A percentile compares a stretch with the other conserved stretches of the same genome.
These are phyloP conservation scores for Letharia columbiana DNA, from an alignment of 495 filamentous ascomycete genomes.

Conservation along the genomic window DNA sequence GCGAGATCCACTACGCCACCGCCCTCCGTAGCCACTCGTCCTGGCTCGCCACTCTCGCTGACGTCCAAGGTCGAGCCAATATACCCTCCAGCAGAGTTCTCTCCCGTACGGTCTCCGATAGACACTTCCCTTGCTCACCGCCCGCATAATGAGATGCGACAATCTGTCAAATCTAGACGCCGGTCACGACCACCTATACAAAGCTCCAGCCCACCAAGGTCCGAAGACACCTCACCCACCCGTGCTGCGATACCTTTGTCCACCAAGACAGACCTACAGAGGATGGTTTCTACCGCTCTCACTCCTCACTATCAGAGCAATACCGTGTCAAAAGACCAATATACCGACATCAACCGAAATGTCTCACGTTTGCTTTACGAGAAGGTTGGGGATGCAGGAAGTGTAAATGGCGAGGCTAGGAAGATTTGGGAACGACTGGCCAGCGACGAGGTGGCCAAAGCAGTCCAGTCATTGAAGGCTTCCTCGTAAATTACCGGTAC, in stretches of 20 bases:
- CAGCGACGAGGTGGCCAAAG: slow-evolving; percentile 62
- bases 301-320: slow-evolving; percentile 65
- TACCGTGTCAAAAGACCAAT: slow-evolving; percentile 70
- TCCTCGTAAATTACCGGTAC: neutral
- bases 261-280: slow-evolving; percentile 72
- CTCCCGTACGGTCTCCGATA: slow-evolving; percentile 50
- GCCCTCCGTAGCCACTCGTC: slow-evolving; percentile 49
- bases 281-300: slow-evolving; percentile 67
- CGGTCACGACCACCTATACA: slow-evolving; percentile 43
- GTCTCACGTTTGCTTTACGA: slow-evolving; percentile 83
- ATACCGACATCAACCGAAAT: slow-evolving; percentile 75
- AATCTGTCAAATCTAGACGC: slow-evolving; percentile 32
- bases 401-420: slow-evolving; percentile 47
- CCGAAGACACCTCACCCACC: slow-evolving; percentile 48
- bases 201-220: slow-evolving; percentile 33
- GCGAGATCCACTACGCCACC: slow-evolving; percentile 67
- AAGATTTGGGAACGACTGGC: slow-evolving; percentile 62
- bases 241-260: slow-evolving; percentile 53
- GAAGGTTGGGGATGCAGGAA: slow-evolving; percentile 53
- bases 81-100: slow-evolving; percentile 51
- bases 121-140: slow-evolving; percentile 32
- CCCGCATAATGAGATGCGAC: slow-evolving; percentile 10
- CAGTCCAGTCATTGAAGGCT: slow-evolving; percentile 36
- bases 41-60: slow-evolving; percentile 60
- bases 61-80: slow-evolving; percentile 55